Percentiles rank a stretch among this genome's conserved stretches.
phyloP scores from a whole-genome alignment of 1,284 basidiomycete genomes.

The Neolentinus lepideus region DNA sequence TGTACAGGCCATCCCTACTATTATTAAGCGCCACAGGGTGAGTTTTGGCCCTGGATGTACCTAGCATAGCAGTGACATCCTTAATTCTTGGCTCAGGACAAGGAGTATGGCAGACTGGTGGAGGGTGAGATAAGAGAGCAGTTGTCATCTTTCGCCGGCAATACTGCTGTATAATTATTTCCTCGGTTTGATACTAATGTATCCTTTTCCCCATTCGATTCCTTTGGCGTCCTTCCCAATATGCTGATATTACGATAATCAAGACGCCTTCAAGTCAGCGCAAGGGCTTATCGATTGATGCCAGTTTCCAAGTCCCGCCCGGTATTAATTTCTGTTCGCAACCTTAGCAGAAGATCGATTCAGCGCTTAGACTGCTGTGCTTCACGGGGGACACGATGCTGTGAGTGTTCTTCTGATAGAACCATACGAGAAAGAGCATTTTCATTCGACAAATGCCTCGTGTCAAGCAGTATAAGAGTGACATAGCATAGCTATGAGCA shows the following conservation, averaged over 20 bases:
- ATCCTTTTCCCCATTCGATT: too few relatives aligned
- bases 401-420: background rate
- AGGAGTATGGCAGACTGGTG: constrained; percentile 50
- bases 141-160: background rate
- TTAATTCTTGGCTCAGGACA: constrained; percentile 29
- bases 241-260: too few relatives aligned
- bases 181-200: background rate
- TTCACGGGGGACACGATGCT: too few relatives aligned
- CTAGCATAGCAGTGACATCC: background rate
- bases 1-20: constrained; percentile 62
- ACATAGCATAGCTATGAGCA: background rate
- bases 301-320: background rate
- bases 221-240: background rate
- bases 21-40: constrained; percentile 63
- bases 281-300: background rate
- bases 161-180: background rate
- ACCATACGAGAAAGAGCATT: background rate
- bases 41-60: constrained; percentile 20
- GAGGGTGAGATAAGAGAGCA: constrained; percentile 38
- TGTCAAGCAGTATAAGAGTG: background rate
- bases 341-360: background rate
- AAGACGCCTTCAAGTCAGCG: too few relatives aligned
- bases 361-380: background rate
- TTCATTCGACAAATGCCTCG: background rate
- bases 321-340: background rate